Evolutionary conservation across 371 early-diverging fungal genomes (phyloP).

Genomic region (Haplosporangium sp.): DNA sequence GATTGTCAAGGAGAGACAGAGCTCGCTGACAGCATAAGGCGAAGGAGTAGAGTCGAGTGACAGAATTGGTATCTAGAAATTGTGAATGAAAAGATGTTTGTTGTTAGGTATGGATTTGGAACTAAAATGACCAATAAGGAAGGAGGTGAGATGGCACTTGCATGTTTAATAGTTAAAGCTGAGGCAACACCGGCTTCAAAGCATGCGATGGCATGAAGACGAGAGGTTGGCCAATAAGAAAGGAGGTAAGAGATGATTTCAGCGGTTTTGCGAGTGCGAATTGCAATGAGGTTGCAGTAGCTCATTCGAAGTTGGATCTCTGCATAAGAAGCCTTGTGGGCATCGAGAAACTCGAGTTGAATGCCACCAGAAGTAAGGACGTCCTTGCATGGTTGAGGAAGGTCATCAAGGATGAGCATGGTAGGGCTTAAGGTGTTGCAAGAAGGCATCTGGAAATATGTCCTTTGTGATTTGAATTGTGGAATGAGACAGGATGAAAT

Average conservation of each 20-base stretch:
- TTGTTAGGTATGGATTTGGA: neutral
- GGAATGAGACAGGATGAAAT: slow-evolving; percentile 2
- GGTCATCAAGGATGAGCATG: slow-evolving; percentile 57
- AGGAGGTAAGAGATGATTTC: slow-evolving; percentile 57
- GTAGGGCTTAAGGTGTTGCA: slow-evolving; percentile 32
- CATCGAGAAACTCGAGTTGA: slow-evolving; percentile 53
- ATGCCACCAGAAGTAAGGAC: slow-evolving; percentile 45
- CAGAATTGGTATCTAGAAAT: slow-evolving; percentile 43
- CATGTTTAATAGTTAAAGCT: slow-evolving; percentile 52
- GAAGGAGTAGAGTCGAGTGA: slow-evolving; percentile 52
- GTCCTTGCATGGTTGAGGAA: slow-evolving; percentile 52
- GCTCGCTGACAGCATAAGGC: slow-evolving; percentile 55
- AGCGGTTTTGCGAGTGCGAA: slow-evolving; percentile 53
- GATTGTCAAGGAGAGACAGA: slow-evolving; percentile 55
- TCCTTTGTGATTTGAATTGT: neutral
- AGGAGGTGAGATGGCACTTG: slow-evolving; percentile 8
- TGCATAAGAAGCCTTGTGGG: slow-evolving; percentile 54
- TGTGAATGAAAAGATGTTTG: neutral
- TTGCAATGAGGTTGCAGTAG: slow-evolving; percentile 56
- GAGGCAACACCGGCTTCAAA: slow-evolving; percentile 54
- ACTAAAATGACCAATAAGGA: neutral
- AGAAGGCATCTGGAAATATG: slow-evolving; percentile 15
- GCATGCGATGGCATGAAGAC: slow-evolving; percentile 54
- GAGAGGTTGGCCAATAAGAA: slow-evolving; percentile 55
- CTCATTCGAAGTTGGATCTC: slow-evolving; percentile 55